A percentile compares a stretch with the other conserved stretches of the same genome.
Evolutionary conservation across 2,329 filamentous ascomycete species (phyloP).

Genomic region (Fusarium sp.): DNA sequence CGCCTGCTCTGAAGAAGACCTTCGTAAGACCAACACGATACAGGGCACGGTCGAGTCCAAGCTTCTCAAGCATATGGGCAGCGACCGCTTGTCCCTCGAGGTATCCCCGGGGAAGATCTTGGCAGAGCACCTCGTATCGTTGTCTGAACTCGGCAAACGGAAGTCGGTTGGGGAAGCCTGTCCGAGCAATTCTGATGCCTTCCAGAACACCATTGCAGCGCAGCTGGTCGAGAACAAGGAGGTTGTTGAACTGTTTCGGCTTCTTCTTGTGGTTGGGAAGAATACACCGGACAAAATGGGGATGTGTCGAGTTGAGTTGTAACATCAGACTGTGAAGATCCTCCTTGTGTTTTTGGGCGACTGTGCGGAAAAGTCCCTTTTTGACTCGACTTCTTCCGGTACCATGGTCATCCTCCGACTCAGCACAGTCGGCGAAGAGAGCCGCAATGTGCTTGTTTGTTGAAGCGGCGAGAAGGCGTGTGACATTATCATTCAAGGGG

Average conservation of each 20-base stretch:
- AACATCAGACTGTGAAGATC: slow-evolving; percentile 96
- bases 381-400: slow-evolving; percentile 83
- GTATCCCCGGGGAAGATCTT: slow-evolving; percentile 86
- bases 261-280: slow-evolving; percentile 97
- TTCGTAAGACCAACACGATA: slow-evolving; percentile 96
- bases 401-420: slow-evolving; percentile 75
- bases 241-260: slow-evolving; percentile 88
- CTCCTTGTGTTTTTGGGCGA: slow-evolving; percentile 96
- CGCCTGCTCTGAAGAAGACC: slow-evolving; percentile 96
- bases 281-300: slow-evolving; percentile 97
- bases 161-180: slow-evolving; percentile 93
- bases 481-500: slow-evolving; percentile 95
- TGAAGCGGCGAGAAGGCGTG: slow-evolving; percentile 82
- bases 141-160: slow-evolving; percentile 93
- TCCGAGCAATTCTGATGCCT: slow-evolving; percentile 94
- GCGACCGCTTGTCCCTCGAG: slow-evolving; percentile 88
- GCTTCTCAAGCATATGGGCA: slow-evolving; percentile 85
- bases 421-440: slow-evolving; percentile 88
- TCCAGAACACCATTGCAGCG: slow-evolving; percentile 99
- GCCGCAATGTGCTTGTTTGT: slow-evolving; percentile 81
- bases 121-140: slow-evolving; percentile 93
- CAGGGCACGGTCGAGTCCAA: slow-evolving; percentile 82
- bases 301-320: slow-evolving; percentile 93
- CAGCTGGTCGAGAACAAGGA: slow-evolving; percentile 96
- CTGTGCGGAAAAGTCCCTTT: slow-evolving; percentile 95